Base-by-base conservation (phyloP, 495 filamentous ascomycete species). In the Aspergillus sclerotioniger region DNA sequence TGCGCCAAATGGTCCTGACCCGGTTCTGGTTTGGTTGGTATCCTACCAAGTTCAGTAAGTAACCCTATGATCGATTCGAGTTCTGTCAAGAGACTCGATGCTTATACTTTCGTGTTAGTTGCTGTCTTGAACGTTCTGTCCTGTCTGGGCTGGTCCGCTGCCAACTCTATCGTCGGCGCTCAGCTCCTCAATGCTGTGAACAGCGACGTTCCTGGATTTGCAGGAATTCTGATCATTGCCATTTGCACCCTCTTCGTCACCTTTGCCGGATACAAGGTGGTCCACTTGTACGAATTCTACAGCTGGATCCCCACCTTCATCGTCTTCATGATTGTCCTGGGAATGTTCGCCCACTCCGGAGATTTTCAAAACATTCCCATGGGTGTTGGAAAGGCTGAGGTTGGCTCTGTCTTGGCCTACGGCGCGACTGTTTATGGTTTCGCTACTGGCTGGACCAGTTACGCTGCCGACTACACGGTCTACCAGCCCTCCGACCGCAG, bases 1-100 rank as follows among this genome's bases (percentile, higher is more conserved):
- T 95, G 53, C 84, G 90, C 44, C 90, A 95, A 72, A 91, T 95
- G 87, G 85, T 92, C 5, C 79, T 93, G n/a, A 90, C 88, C 6
- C 78, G 90, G 21, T 92, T 88, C 73, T 95, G 78, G 76, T 93
- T 91, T 64, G 90, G 89, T 41, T 91, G 81, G 72, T 85, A 83
- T 62, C 82, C 80, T 12, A 86, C 86, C 50, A 90, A 90, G 72
- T 66, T 90, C 56, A 84, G 85, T 88, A 75, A 77, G 84, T 80
- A 16, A n/a, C 21, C 12, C 45, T 17, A 28, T 15, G 8, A 21
- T 20, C 39, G 32, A 21, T 28, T 20, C 31, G 13, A 6, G 31
- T 51, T 17, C 20, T 28, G 31, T 25, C 13, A 41, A 47, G 41
- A 9, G 21, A 16, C 31, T 32, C n/a, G 33, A 41, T 51, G 1